phyloP scores from a whole-genome alignment of 805 yeast species.

The Candida ponderosae region DNA sequence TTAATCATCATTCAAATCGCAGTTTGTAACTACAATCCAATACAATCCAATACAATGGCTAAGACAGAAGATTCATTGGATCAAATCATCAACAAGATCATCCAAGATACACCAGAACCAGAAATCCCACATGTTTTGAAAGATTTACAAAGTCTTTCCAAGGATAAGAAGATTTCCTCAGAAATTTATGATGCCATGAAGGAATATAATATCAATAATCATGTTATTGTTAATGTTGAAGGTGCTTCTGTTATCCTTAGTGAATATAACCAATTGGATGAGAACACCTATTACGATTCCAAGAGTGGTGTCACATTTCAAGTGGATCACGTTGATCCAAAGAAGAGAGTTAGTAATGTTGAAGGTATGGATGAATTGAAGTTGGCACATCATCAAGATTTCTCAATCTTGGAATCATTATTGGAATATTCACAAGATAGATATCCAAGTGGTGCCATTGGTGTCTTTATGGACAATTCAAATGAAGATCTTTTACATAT shows the following conservation, averaged over 20 bases:
- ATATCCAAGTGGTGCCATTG: conserved; percentile 52
- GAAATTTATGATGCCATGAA: conserved; percentile 28
- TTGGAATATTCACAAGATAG: conserved; percentile 50
- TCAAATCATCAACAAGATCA: background rate
- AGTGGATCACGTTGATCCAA: conserved; percentile 51
- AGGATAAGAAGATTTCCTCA: conserved; percentile 29
- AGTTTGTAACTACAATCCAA: no score
- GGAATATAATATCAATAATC: conserved; percentile 32
- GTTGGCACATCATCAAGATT: conserved; percentile 10
- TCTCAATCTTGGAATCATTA: conserved; percentile 13
- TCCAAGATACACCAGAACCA: background rate
- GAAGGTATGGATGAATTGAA: conserved; percentile 29
- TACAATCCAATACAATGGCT: no score
- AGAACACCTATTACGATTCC: conserved; percentile 46
- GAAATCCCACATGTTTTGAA: background rate
- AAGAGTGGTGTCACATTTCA: conserved; percentile 40
- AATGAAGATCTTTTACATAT: conserved; percentile 24
- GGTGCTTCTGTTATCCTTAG: conserved; percentile 36
- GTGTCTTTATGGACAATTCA: conserved; percentile 28
- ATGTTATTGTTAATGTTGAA: conserved; percentile 24
- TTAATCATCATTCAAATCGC: no score
- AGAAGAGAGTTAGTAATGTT: conserved; percentile 41
- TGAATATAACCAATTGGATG: conserved; percentile 38
- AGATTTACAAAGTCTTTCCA: background rate
- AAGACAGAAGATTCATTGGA: background rate